Conservation (phyloP, 129 eudicot species). For the Artemisia annua region DNA sequence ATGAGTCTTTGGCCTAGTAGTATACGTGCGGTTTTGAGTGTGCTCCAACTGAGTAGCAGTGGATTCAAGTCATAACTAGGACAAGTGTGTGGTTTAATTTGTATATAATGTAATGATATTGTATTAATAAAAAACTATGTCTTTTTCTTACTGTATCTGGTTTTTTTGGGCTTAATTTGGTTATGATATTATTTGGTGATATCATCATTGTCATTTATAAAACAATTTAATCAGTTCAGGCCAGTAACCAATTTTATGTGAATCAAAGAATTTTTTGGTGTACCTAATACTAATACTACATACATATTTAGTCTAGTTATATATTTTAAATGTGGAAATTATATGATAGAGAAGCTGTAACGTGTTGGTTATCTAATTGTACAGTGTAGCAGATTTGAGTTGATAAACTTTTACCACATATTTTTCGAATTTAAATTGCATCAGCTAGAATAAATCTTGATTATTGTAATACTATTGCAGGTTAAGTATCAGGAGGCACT, state of each 20-base stretch:
- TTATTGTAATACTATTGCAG: slow-evolving; percentile 34
- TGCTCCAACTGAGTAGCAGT: too few relatives aligned
- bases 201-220: background rate
- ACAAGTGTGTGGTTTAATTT: too few relatives aligned
- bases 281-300: background rate
- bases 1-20: too few relatives aligned
- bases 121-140: too few relatives aligned
- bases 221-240: background rate
- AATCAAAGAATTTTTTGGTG: background rate
- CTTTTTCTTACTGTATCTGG: too few relatives aligned
- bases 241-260: background rate
- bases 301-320: background rate
- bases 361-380: too few relatives aligned
- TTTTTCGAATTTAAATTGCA: background rate
- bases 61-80: too few relatives aligned
- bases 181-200: background rate
- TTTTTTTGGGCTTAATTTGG: too few relatives aligned
- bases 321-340: background rate
- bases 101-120: too few relatives aligned
- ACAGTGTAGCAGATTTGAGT: background rate
- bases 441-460: background rate
- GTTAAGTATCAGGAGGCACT: slow-evolving; percentile 71
- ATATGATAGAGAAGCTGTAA: background rate
- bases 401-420: background rate
- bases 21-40: too few relatives aligned